These are phyloP conservation scores for Pezicula carpinea DNA, from an alignment of 2,329 filamentous ascomycete species.

Conservation along the genomic window DNA sequence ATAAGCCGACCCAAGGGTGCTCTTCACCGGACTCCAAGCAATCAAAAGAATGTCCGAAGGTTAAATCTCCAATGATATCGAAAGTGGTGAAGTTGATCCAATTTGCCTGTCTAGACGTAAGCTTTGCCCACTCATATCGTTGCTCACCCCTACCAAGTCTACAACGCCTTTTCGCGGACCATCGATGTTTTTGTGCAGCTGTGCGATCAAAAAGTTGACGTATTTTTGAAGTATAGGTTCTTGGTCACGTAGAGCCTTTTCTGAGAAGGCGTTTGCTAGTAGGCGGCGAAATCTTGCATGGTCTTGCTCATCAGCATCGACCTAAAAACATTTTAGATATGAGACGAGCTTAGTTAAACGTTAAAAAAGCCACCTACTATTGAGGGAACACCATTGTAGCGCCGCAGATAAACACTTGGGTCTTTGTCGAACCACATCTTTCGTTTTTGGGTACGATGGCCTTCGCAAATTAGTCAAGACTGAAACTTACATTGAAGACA, in stretches of 20 bases:
- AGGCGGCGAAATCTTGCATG: slow-evolving; percentile 17
- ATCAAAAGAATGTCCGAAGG: slow-evolving; percentile 40
- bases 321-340: too few relatives aligned
- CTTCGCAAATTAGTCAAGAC: too few relatives aligned
- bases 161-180: slow-evolving; percentile 1
- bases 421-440: too few relatives aligned
- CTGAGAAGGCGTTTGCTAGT: slow-evolving; percentile 18
- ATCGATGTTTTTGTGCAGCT: slow-evolving; percentile 14
- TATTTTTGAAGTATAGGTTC: slow-evolving; percentile 18
- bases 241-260: slow-evolving; percentile 16
- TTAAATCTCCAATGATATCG: slow-evolving; percentile 40
- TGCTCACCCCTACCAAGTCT: slow-evolving; percentile 25
- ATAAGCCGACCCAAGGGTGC: too few relatives aligned
- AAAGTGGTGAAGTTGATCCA: slow-evolving; percentile 36
- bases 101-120: too few relatives aligned
- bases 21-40: slow-evolving; percentile 27
- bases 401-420: too few relatives aligned
- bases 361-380: too few relatives aligned
- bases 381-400: too few relatives aligned
- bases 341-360: too few relatives aligned
- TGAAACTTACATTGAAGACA: too few relatives aligned
- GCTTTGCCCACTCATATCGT: too few relatives aligned
- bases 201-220: slow-evolving; percentile 14
- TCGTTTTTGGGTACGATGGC: too few relatives aligned
- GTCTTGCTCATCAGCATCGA: slow-evolving; percentile 2